These are phyloP conservation scores for Heterobasidion occidentale DNA, from an alignment of 1,284 basidiomycete species.

Conservation along the genomic window DNA sequence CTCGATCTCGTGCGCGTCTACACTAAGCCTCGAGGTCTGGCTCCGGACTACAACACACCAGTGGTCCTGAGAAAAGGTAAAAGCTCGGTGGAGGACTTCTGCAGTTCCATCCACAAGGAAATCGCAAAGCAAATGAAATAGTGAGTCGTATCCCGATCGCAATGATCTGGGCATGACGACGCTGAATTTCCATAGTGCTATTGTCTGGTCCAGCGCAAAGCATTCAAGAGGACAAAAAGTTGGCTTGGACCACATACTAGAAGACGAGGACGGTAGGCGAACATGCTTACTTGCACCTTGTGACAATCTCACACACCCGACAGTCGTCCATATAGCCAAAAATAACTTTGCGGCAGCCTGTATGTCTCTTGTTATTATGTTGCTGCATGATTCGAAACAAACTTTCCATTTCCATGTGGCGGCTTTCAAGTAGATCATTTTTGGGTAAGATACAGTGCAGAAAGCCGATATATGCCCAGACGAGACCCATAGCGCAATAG, in stretches of 20 bases:
- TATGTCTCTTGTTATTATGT: background rate
- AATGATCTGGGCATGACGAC: slow-evolving; percentile 1
- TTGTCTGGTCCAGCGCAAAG: slow-evolving; percentile 94
- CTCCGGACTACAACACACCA: slow-evolving; percentile 82
- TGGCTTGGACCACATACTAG: slow-evolving; percentile 81
- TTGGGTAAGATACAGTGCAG: slow-evolving; percentile 32
- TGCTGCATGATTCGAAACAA: too few species aligned
- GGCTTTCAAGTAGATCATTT: background rate
- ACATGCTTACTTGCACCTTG: background rate
- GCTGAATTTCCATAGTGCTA: slow-evolving; percentile 46
- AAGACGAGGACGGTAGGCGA: slow-evolving; percentile 81
- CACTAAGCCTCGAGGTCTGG: slow-evolving; percentile 88
- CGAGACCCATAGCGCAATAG: slow-evolving; percentile 82
- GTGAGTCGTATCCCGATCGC: slow-evolving; percentile 32
- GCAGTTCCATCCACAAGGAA: slow-evolving; percentile 84
- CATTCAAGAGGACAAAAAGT: slow-evolving; percentile 96
- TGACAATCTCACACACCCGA: slow-evolving; percentile 5
- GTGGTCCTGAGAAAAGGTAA: slow-evolving; percentile 76
- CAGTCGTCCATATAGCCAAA: slow-evolving; percentile 79
- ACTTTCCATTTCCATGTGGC: background rate
- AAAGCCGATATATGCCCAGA: slow-evolving; percentile 68
- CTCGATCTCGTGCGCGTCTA: slow-evolving; percentile 89
- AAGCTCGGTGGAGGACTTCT: slow-evolving; percentile 87
- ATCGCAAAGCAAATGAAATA: slow-evolving; percentile 92
- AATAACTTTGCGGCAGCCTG: slow-evolving; percentile 36